A percentile compares a stretch with the other conserved stretches of the same genome.
These are phyloP conservation scores for Leptosphaerulina australis DNA, from an alignment of 2,329 filamentous ascomycete genomes.

Conservation along the genomic window DNA sequence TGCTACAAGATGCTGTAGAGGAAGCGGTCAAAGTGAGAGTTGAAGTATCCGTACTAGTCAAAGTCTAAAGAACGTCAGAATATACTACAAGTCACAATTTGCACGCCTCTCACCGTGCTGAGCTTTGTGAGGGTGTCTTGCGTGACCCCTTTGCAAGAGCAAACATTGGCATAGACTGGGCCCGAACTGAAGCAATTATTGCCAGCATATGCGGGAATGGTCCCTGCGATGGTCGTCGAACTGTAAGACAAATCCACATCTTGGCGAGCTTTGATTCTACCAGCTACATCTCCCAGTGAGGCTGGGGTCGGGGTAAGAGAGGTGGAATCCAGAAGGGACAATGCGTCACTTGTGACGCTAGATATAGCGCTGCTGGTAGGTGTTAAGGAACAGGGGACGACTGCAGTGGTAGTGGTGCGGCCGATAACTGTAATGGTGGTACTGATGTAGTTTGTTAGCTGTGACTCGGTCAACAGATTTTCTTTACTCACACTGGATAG, in stretches of 20 bases:
- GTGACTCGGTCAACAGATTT: neutral
- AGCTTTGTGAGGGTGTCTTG: constrained; percentile 22
- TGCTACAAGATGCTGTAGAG: constrained; percentile 11
- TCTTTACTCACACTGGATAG: constrained; percentile 31
- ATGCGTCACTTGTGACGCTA: neutral
- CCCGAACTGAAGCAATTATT: constrained; percentile 19
- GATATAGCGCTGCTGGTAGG: neutral
- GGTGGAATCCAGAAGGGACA: neutral
- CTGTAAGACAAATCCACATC: neutral
- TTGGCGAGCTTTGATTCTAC: neutral
- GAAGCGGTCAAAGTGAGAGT: constrained; percentile 1
- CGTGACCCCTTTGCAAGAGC: constrained; percentile 33
- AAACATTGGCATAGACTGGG: constrained; percentile 34
- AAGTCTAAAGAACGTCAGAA: constrained; percentile 21
- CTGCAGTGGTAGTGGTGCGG: constrained; percentile 1
- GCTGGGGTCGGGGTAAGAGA: neutral
- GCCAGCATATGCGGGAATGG: constrained; percentile 33
- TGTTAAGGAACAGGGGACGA: neutral
- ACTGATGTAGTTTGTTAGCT: neutral
- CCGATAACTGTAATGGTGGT: constrained; percentile 18
- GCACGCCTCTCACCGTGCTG: constrained; percentile 27
- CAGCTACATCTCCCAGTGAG: neutral
- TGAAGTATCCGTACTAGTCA: constrained; percentile 16
- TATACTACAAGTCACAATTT: neutral
- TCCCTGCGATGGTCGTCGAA: constrained; percentile 25